Evolutionary conservation across 352 stramenopile genomes (phyloP).

Genomic region (Globisporangium abappressorium): DNA sequence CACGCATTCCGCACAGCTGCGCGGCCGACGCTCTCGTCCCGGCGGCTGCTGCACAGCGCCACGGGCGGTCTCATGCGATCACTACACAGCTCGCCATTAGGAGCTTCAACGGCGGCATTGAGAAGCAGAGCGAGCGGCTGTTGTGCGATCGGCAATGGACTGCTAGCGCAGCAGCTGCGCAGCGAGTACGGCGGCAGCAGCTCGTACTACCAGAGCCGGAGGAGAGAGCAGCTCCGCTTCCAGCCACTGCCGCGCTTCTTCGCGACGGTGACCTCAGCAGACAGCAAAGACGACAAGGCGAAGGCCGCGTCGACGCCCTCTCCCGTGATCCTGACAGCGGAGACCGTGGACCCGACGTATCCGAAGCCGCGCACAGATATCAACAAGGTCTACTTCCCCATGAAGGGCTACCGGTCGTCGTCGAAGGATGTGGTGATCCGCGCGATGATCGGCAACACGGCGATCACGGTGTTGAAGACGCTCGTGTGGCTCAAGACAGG

Average conservation of each 20-base stretch:
- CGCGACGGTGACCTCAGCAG: background rate
- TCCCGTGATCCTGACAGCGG: constrained; percentile 5
- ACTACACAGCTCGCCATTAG: background rate
- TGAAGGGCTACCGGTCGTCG: constrained; percentile 73
- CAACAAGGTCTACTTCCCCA: constrained; percentile 84
- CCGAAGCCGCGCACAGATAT: constrained; percentile 72
- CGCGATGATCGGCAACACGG: constrained; percentile 93
- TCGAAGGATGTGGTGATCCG: constrained; percentile 77
- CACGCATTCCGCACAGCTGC: constrained; percentile 18
- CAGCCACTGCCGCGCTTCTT: constrained; percentile 7
- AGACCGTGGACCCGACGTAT: constrained; percentile 37
- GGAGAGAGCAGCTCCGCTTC: constrained; percentile 12
- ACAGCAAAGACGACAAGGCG: background rate
- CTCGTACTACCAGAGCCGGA: constrained; percentile 1
- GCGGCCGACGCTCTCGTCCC: constrained; percentile 9
- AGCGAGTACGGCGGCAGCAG: background rate
- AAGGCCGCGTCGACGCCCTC: background rate
- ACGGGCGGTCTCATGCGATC: background rate
- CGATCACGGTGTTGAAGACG: constrained; percentile 93
- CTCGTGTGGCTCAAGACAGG: constrained; percentile 90
- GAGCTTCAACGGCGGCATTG: background rate
- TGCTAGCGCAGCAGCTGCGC: constrained; percentile 7
- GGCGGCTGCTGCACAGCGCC: constrained; percentile 12
- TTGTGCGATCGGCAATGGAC: constrained; percentile 8
- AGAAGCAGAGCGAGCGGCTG: background rate